Evolutionary conservation across 768 basidiomycete species (phyloP).

Genomic region (Trametes maxima): DNA sequence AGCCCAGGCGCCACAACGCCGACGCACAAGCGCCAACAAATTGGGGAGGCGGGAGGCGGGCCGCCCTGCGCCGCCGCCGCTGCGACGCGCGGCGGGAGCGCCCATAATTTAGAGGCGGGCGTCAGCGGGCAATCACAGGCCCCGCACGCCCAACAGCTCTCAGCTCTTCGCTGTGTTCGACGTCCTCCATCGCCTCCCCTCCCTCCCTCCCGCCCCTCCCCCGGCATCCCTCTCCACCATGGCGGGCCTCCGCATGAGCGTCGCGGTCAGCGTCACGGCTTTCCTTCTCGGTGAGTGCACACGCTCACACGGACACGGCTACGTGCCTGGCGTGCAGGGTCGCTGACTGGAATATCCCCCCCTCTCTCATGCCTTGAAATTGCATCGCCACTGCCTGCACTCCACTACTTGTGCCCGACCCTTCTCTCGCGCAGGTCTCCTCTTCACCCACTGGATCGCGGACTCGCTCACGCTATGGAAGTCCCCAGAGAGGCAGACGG

Average conservation of each 20-base stretch:
- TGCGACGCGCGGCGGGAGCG: neutral
- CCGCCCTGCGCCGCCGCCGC: constrained; percentile 1
- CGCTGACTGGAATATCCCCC: neutral
- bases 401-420: no score
- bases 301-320: neutral
- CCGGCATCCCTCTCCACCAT: constrained; percentile 22
- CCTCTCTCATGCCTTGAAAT: neutral
- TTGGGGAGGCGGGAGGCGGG: neutral
- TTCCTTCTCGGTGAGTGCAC: constrained; percentile 69
- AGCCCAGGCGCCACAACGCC: no score
- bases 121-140: constrained; percentile 22
- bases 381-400: constrained; percentile 8
- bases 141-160: neutral
- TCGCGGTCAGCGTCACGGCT: constrained; percentile 77
- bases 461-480: constrained; percentile 91
- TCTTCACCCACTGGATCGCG: constrained; percentile 93
- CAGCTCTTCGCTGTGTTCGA: constrained; percentile 5
- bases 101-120: constrained; percentile 4
- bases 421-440: constrained; percentile 51
- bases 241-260: constrained; percentile 73
- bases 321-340: neutral
- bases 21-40: neutral
- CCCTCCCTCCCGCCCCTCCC: constrained; percentile 4
- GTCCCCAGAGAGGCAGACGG: constrained; percentile 69
- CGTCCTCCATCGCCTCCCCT: constrained; percentile 7